phyloP scores from a whole-genome alignment of 2,329 filamentous ascomycete species.

The Akanthomyces lecanii region DNA sequence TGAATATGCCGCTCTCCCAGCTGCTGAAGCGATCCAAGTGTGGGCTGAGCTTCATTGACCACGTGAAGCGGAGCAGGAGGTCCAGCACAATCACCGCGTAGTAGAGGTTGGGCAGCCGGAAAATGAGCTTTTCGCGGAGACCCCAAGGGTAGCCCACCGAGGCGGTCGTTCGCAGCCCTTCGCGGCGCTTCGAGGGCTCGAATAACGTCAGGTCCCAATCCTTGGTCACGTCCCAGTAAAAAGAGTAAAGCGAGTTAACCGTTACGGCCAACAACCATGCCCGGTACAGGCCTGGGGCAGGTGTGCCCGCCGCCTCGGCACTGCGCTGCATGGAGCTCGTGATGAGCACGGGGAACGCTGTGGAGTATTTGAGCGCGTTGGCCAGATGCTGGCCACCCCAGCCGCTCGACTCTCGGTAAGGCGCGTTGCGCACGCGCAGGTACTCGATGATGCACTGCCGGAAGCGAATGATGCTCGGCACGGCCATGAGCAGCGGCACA shows the following conservation, averaged over 20 bases:
- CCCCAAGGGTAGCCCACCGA: conserved; percentile 69
- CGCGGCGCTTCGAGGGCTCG: conserved; percentile 38
- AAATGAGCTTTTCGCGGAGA: conserved; percentile 68
- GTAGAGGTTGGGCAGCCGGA: conserved; percentile 70
- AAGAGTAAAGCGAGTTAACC: conserved; percentile 88
- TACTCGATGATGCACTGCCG: conserved; percentile 92
- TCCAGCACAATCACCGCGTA: conserved; percentile 78
- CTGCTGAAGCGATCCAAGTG: conserved; percentile 81
- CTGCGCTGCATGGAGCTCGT: conserved; percentile 70
- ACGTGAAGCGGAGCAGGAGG: conserved; percentile 78
- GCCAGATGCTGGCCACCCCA: conserved; percentile 85
- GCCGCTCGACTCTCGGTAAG: conserved; percentile 52
- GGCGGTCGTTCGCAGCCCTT: conserved; percentile 43
- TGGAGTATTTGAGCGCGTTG: conserved; percentile 94
- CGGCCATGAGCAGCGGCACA: conserved; percentile 77
- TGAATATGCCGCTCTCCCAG: conserved; percentile 81
- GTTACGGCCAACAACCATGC: conserved; percentile 69
- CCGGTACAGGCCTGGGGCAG: conserved; percentile 43
- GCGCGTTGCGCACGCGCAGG: conserved; percentile 60
- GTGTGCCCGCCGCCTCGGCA: conserved; percentile 37
- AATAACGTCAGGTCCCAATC: conserved; percentile 95
- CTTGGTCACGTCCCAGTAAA: conserved; percentile 96
- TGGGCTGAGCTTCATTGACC: conserved; percentile 81
- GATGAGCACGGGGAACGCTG: conserved; percentile 86
- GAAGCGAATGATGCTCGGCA: conserved; percentile 81